Evolutionary conservation across 2,329 filamentous ascomycete genomes (phyloP).

Genomic region (Cladosporium phlei): DNA sequence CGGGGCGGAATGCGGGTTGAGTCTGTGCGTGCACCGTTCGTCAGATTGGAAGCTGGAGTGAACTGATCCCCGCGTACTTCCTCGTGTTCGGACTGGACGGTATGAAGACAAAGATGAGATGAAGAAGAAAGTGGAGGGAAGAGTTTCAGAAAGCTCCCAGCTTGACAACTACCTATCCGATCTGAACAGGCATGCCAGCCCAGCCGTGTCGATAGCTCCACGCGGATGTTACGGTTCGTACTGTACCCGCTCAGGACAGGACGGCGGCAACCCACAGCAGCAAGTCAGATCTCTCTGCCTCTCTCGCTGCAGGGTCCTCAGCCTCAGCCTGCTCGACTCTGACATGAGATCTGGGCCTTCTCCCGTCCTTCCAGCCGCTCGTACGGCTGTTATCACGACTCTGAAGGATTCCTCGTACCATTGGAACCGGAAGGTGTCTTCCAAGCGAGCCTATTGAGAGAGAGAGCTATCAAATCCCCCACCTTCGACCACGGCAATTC

Average conservation of each 20-base stretch:
- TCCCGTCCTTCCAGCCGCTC: not conserved
- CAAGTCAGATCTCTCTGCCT: conserved; percentile 1
- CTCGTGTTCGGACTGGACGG: not conserved
- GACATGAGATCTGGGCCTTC: not conserved
- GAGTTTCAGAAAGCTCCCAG: not conserved
- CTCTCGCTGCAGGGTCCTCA: conserved; percentile 9
- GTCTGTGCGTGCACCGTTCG: too few relatives aligned
- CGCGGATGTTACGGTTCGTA: conserved; percentile 4
- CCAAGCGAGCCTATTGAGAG: not conserved
- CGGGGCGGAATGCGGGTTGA: too few relatives aligned
- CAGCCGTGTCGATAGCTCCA: not conserved
- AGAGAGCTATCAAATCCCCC: not conserved
- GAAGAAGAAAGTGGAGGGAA: not conserved
- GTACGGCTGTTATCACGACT: not conserved
- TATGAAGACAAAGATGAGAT: not conserved
- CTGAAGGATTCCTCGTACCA: not conserved
- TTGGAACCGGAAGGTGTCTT: not conserved
- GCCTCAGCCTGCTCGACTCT: not conserved
- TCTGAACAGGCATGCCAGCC: too few relatives aligned
- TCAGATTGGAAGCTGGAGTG: not conserved
- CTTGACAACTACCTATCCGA: too few relatives aligned
- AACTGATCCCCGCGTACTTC: too few relatives aligned
- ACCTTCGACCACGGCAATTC: not conserved
- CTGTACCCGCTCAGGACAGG: not conserved
- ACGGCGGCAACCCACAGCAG: conserved; percentile 1